Percentiles rank a stretch among this genome's conserved stretches.
Evolutionary conservation across 2,329 filamentous ascomycete genomes (phyloP).

Genomic region (Dothideomycetidae sp.): DNA sequence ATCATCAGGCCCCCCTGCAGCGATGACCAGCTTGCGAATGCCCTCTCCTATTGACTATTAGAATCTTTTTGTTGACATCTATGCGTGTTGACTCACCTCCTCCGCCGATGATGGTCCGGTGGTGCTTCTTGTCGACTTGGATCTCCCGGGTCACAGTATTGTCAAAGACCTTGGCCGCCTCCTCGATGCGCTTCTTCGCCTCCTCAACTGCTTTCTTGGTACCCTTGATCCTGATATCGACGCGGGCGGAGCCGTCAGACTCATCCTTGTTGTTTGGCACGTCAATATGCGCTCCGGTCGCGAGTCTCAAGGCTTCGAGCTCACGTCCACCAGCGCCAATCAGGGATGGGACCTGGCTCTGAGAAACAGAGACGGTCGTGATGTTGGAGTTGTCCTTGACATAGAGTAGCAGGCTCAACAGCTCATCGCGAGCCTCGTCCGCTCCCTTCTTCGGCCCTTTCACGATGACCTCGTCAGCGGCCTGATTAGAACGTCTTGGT

Average conservation of each 20-base stretch:
- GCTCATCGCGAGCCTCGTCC: constrained; percentile 81
- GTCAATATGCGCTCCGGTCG: constrained; percentile 79
- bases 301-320: constrained; percentile 76
- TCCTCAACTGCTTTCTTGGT: constrained; percentile 82
- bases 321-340: constrained; percentile 83
- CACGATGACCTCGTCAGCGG: constrained; percentile 75
- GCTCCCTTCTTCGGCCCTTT: constrained; percentile 87
- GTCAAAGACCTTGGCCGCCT: constrained; percentile 77
- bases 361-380: constrained; percentile 69
- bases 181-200: constrained; percentile 78
- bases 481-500: constrained; percentile 51
- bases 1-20: constrained; percentile 82
- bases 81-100: constrained; percentile 50
- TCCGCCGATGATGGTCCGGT: constrained; percentile 75
- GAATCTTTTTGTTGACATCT: constrained; percentile 13
- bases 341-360: constrained; percentile 82
- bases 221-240: constrained; percentile 84
- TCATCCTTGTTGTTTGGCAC: constrained; percentile 69
- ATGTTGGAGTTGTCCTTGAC: constrained; percentile 74
- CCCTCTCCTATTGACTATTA: constrained; percentile 53
- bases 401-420: constrained; percentile 78
- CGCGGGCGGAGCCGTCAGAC: constrained; percentile 48
- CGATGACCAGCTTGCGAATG: constrained; percentile 71
- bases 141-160: constrained; percentile 74
- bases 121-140: constrained; percentile 88